Base-by-base conservation (phyloP, 345 rosid genomes). In the Alliaria petiolata region DNA sequence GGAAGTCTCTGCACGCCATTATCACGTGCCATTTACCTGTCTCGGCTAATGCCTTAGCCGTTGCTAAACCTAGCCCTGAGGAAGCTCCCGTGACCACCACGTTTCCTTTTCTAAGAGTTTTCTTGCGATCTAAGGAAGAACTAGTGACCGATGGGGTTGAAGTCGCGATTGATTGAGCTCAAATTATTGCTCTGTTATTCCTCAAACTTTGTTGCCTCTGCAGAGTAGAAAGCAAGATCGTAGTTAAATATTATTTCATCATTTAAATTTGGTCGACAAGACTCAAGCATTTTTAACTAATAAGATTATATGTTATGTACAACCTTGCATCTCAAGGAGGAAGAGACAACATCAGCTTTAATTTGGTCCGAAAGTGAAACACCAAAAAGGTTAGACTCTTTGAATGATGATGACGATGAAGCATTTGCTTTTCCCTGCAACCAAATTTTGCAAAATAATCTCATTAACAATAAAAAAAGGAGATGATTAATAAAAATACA, bases 21-120 rank as follows among this genome's bases (percentile, higher is more conserved):
- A 85, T 87, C 35, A 90, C 71, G 33, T 90, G 89, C 96, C 96
- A 88, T 71, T 92, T 92, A 36, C 95, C 98, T 8, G 87, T 80
- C 65, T 93, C 96, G 15, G 91, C 96, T 56, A 93, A 75, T 50
- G 96, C 87, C 84, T 87, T 93, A 7, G 97, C 92, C 4, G 92
- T 70, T 71, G 97, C 96, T 34, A 90, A 81, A 22, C 97, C 97
- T 50, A 93, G 65, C 43, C 97, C 91, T 3, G 98, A 91, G 2
- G 97, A 93, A 46, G 91, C 92, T 46, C 97, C 97, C 1, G 97
- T 93, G 64, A 93, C 58, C 2, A 90, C 45, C 45, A 89, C 96
- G 55, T 74, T 79, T 38, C 92, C 93, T 78, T 93, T 85, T 59
- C 91, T 83, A 15, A 87, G 78, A 33, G 91, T 93, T 72, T 93